Conservation (phyloP, 1,139 yeast genomes). For the Saccharomyces hybrid region DNA sequence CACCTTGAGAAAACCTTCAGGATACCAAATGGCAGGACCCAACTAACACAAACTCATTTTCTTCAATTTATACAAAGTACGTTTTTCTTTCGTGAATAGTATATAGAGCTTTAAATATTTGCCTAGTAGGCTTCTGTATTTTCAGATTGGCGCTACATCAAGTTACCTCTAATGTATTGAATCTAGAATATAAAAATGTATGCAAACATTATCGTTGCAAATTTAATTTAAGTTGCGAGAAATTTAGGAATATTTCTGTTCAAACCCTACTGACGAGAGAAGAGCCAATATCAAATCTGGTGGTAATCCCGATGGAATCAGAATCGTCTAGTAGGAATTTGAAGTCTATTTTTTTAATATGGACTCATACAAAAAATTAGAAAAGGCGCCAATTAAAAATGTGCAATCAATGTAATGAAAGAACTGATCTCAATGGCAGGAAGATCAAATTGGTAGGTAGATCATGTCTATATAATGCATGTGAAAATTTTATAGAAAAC, state of each 20-base stretch:
- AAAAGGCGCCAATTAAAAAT: background rate
- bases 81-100: background rate
- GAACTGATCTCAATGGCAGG: slow-evolving; percentile 72
- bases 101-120: background rate
- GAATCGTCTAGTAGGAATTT: background rate
- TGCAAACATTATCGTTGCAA: background rate
- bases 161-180: background rate
- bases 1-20: background rate
- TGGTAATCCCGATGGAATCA: background rate
- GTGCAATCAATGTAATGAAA: background rate
- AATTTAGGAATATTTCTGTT: background rate
- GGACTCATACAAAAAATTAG: background rate
- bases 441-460: slow-evolving; percentile 87
- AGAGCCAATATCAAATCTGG: background rate
- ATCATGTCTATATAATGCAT: slow-evolving; percentile 79
- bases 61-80: background rate
- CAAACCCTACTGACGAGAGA: background rate
- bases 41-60: background rate
- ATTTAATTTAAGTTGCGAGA: background rate
- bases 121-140: background rate
- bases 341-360: background rate
- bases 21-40: background rate
- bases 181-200: background rate
- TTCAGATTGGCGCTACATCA: background rate
- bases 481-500: slow-evolving; percentile 54